A percentile compares a stretch with the other conserved stretches of the same genome.
These are phyloP conservation scores for Cornus controversa DNA, from an alignment of 148 eudicot genomes.

Conservation along the genomic window DNA sequence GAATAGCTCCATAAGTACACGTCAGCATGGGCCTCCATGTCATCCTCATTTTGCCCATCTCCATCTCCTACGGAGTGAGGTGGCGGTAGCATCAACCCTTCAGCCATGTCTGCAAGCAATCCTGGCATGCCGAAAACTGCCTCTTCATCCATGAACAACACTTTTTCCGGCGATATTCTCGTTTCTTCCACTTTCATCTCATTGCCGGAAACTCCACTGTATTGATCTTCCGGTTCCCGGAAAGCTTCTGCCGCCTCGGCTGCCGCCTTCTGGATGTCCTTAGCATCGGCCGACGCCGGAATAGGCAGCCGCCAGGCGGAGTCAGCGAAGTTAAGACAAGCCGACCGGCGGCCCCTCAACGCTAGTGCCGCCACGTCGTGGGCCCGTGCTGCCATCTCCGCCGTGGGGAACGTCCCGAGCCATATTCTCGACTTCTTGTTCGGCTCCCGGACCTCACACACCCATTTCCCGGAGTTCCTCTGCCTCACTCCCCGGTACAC, in stretches of 20 bases:
- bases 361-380: slow-evolving; percentile 46
- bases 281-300: slow-evolving; percentile 37
- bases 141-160: slow-evolving; percentile 37
- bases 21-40: slow-evolving; percentile 11
- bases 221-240: slow-evolving; percentile 9
- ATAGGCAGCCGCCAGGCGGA: slow-evolving; percentile 61
- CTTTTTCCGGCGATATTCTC: slow-evolving; percentile 13
- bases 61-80: not conserved
- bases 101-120: slow-evolving; percentile 45
- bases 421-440: no score
- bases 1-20: slow-evolving; percentile 30
- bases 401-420: no score
- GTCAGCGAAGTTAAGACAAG: slow-evolving; percentile 78
- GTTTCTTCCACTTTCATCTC: not conserved
- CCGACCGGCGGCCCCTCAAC: slow-evolving; percentile 37
- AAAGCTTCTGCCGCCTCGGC: slow-evolving; percentile 63
- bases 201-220: not conserved
- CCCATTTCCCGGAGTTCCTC: no score
- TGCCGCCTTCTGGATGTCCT: slow-evolving; percentile 71
- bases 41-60: not conserved
- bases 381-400: no score
- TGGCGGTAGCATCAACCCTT: slow-evolving; percentile 33
- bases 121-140: slow-evolving; percentile 31
- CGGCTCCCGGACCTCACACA: no score
- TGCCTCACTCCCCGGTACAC: no score